Conservation (phyloP, 2,329 filamentous ascomycete species). For the Talaromyces sp. region DNA sequence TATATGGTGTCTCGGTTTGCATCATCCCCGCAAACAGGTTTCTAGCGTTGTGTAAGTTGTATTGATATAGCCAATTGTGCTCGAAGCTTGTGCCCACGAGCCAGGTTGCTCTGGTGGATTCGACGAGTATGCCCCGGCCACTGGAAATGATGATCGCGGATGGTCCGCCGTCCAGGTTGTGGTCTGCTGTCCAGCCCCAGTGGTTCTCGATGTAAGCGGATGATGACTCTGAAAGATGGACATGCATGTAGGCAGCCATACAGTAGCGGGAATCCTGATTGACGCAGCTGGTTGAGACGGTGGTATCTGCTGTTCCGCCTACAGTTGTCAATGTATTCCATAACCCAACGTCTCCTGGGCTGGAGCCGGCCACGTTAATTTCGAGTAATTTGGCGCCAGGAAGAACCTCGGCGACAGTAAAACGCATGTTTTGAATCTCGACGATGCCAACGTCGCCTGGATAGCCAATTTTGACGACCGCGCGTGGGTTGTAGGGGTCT, state of each 20-base stretch:
- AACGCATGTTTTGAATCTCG: conserved; percentile 51
- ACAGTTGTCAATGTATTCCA: conserved; percentile 49
- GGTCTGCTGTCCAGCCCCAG: conserved; percentile 49
- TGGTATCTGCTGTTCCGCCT: conserved; percentile 44
- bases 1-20: conserved; percentile 36
- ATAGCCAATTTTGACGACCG: conserved; percentile 52
- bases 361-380: conserved; percentile 49
- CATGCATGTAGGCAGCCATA: conserved; percentile 48
- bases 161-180: conserved; percentile 45
- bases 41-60: conserved; percentile 43
- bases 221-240: conserved; percentile 49
- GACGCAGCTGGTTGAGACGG: conserved; percentile 38
- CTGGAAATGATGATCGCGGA: conserved; percentile 32
- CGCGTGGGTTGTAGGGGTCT: conserved; percentile 41
- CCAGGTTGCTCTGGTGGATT: conserved; percentile 44
- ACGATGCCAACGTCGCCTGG: conserved; percentile 48
- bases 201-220: conserved; percentile 55
- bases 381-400: conserved; percentile 46
- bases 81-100: conserved; percentile 47
- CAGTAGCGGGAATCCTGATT: conserved; percentile 34
- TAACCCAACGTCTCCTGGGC: conserved; percentile 50
- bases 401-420: conserved; percentile 49
- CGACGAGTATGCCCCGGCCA: conserved; percentile 42
- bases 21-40: conserved; percentile 42
- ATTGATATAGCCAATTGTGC: conserved; percentile 49